A percentile compares a stretch with the other conserved stretches of the same genome.
These are phyloP conservation scores for Microbotryum silenes-acaulis DNA, from an alignment of 1,284 basidiomycete genomes.

Conservation along the genomic window DNA sequence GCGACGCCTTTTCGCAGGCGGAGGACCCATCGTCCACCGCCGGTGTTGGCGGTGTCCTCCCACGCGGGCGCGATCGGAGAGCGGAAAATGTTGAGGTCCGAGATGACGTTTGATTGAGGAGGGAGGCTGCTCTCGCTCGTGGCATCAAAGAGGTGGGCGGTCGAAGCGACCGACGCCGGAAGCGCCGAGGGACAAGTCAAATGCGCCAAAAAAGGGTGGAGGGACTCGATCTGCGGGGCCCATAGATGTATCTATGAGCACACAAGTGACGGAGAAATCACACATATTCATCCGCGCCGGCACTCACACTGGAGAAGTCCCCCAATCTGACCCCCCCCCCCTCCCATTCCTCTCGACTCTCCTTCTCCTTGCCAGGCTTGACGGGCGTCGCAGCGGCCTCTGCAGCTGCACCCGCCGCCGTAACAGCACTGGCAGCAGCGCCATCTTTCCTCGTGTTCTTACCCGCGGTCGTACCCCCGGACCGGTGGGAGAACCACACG, in stretches of 20 bases:
- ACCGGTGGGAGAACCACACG: conserved; percentile 27
- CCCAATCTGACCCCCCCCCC: conserved; percentile 28
- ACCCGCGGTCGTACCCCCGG: conserved; percentile 7
- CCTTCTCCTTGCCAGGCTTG: conserved; percentile 22
- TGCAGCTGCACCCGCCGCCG: too few relatives aligned
- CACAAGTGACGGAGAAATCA: background rate
- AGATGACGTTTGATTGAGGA: conserved; percentile 22
- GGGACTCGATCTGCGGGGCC: conserved; percentile 26
- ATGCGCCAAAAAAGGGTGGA: conserved; percentile 32
- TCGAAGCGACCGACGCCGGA: conserved; percentile 23
- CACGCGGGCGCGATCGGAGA: conserved; percentile 42
- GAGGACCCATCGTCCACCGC: conserved; percentile 44
- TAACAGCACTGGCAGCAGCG: background rate
- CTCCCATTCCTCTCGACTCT: conserved; percentile 30
- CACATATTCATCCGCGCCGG: background rate
- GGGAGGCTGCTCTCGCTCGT: conserved; percentile 13
- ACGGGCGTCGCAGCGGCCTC: background rate
- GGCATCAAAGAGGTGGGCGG: conserved; percentile 17
- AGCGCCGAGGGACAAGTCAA: conserved; percentile 28
- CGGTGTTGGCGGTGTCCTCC: conserved; percentile 43
- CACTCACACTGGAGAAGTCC: conserved; percentile 27
- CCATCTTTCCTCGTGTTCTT: conserved; percentile 23
- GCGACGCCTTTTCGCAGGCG: conserved; percentile 38
- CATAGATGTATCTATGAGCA: background rate
- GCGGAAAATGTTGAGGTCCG: conserved; percentile 41